Base-by-base conservation (phyloP, 1,284 basidiomycete species). In the Cryptococcus hybrid region DNA sequence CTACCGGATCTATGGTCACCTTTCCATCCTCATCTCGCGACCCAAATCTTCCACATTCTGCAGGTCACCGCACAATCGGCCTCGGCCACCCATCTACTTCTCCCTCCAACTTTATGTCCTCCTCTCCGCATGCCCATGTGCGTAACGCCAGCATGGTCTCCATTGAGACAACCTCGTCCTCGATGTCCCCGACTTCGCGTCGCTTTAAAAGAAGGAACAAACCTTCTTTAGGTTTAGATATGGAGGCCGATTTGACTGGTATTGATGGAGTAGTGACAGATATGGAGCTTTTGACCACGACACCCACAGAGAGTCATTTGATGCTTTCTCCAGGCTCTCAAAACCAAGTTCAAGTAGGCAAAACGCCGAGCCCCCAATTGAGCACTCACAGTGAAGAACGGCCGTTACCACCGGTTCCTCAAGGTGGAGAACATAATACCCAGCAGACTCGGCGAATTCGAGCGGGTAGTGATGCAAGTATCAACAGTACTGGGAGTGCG, bases 211-310 rank as follows among this genome's bases (percentile, higher is more conserved):
- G 52, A 42, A 38, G 52, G 7, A 44, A 47, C 42, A n/a, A 56
- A 37, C 62, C 62, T 37, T 63, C 64, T 7, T 49, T 70, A 30
- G 68, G 68, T 0, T 54, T 71, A 38, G 69, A 70, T 52, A 66
- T 65, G 57, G 66, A 71, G 40, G 61, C 62, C 34, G 66, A 65
- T 54, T 47, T 69, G 12, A 56, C 57, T 3, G 65, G 67, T 2
- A 55, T 70, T 35, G 66, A 70, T 12, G 68, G 66, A 12, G 61
- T 63, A 5, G 53, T 56, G 11, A 61, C 59, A 7, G 54, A 46
- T 3, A 52, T 62, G 36, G 66, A 67, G 40, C 45, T 65, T 15
- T 51, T 67, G 15, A 57, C 57, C 2, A 51, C 48, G 18, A 64
- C 62, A 13, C 64, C 65, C n/a, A 39, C 48, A 12, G 51, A 53